These are phyloP conservation scores for Botrytis squamosa DNA, from an alignment of 2,329 filamentous ascomycete genomes.

Conservation along the genomic window DNA sequence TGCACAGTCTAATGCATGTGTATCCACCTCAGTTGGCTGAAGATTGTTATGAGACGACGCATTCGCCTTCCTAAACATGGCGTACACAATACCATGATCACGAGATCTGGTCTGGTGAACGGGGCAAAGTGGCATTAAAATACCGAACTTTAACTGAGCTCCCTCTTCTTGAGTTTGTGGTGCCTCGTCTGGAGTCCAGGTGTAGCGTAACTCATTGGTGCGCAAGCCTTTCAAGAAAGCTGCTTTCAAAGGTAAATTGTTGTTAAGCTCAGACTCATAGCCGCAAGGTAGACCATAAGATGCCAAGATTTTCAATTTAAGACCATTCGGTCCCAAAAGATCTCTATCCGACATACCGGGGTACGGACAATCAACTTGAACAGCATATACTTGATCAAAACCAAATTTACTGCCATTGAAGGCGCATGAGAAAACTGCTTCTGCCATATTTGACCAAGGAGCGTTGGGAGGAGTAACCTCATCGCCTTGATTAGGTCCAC, in stretches of 20 bases:
- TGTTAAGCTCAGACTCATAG: constrained; percentile 10
- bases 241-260: neutral
- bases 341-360: constrained; percentile 28
- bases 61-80: neutral
- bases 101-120: neutral
- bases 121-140: constrained; percentile 1
- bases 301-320: constrained; percentile 34
- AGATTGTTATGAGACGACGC: neutral
- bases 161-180: neutral
- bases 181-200: neutral
- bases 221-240: constrained; percentile 12
- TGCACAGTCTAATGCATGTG: neutral
- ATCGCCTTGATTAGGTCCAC: constrained; percentile 1
- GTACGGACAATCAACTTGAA: constrained; percentile 25
- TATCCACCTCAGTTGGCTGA: neutral
- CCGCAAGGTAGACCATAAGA: constrained; percentile 31
- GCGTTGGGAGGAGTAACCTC: neutral
- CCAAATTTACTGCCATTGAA: constrained; percentile 32
- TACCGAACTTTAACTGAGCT: neutral
- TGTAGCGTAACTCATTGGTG: neutral
- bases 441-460: constrained; percentile 19
- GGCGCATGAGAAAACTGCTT: constrained; percentile 34
- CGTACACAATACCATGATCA: constrained; percentile 11
- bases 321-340: constrained; percentile 24
- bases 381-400: constrained; percentile 38